Percentiles rank a stretch among this genome's conserved stretches.
phyloP scores from a whole-genome alignment of 169 alveolate species.

The Cyclospora cayetanensis region DNA sequence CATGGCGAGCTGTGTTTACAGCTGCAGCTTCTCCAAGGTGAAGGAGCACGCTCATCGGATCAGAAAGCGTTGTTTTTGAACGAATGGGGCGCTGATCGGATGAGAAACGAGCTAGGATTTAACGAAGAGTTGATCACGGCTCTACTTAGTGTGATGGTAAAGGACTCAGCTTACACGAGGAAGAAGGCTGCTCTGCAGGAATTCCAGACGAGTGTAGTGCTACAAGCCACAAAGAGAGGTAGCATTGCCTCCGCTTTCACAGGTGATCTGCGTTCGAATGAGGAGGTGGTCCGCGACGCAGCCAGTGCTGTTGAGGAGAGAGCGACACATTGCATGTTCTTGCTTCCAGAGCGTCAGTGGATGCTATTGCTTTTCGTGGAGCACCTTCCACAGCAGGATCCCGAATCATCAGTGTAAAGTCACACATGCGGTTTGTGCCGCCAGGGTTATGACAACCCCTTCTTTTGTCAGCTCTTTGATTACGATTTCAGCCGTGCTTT shows the following conservation, averaged over 20 bases:
- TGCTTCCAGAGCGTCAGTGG: conserved; percentile 41
- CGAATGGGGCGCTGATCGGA: background rate
- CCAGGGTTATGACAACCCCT: no score
- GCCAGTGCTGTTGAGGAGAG: background rate
- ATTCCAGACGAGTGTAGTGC: background rate
- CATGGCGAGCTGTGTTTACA: background rate
- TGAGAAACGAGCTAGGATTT: background rate
- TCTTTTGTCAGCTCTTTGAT: no score
- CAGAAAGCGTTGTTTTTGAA: background rate
- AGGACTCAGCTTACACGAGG: background rate
- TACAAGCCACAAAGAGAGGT: background rate
- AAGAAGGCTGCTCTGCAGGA: background rate
- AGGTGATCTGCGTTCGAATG: background rate
- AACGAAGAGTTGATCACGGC: background rate
- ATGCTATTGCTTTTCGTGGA: conserved; percentile 49
- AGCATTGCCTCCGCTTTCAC: background rate
- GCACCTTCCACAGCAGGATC: no score
- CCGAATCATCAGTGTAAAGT: no score
- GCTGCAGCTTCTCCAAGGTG: background rate
- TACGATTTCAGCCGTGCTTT: no score
- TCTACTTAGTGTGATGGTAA: background rate
- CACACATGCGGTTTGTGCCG: no score
- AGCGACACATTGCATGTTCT: conserved; percentile 5
- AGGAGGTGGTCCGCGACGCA: background rate
- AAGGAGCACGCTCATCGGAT: background rate